Base-by-base conservation (phyloP, 2,329 filamentous ascomycete species). In the Hymenoscyphus albidus region DNA sequence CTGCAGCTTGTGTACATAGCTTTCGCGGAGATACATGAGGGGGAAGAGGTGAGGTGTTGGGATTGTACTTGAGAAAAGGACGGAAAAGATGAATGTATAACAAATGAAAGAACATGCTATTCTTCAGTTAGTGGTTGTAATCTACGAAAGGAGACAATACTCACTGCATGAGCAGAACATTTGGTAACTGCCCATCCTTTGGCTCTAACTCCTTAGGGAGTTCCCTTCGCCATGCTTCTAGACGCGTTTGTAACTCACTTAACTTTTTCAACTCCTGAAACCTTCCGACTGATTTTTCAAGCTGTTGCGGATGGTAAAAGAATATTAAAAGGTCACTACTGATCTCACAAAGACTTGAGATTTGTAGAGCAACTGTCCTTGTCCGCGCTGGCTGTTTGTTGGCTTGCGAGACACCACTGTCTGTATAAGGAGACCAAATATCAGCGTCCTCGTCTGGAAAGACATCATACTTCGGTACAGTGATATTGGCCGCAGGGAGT, bases 11-110 rank as follows among this genome's bases (percentile, higher is more conserved):
- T 0, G 93, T 95, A 78, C 94, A 97, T 62, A 96, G 87, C 70
- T 93, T 92, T 18, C 94, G 87, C 0, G 95, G 94, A 7, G 93
- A 97, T 18, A 97, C 91, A 72, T 96, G 92, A 1, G 87, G 80
- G 3, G 93, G 94, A 1, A 97, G 83, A 0, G 93, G 94, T 0
- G 93, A 97, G 0, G 88, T 88, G 6, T 85, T 80, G 59, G 90
- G 92, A 2, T 86, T 89, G 74, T 97, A 98, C 76, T 95, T 97
- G 60, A 98, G 83, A 74, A 98, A 98, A 0, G 95, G 94, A 5
- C 94, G 88, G 80, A 97, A 98, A 4, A 98, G 87, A 73, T 98
- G 93, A 66, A 98, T 96, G 74, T 96, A 96, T 58, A 97, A 87
- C 0, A 98, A 83, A 74, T 98, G 93, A 77, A 94, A 97, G 78